Base-by-base conservation (phyloP, 1,284 basidiomycete species). In the Amylostereum areolatum region DNA sequence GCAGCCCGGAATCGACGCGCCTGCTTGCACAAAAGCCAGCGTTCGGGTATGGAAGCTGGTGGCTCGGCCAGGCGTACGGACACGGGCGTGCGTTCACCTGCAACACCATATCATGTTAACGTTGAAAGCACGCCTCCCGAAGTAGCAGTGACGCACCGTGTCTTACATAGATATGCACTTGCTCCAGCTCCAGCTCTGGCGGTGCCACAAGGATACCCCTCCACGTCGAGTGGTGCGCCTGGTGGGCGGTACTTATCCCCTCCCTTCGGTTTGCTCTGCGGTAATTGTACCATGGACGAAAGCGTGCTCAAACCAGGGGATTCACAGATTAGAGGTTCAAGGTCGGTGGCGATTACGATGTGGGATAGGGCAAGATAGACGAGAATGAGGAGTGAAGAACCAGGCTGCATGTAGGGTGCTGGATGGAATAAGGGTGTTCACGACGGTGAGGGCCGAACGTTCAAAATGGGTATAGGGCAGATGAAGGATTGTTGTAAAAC, bases 1-100 rank as follows among this genome's bases (percentile, higher is more conserved):
- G 75, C 68, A 25, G 77, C 74, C 18, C 69, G 67, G 58, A 87
- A 81, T 39, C 72, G 66, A 40, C 74, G 69, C 4, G 79, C 79
- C 0, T 72, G 73, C 46, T 74, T 77, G 62, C 87, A 89, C 67
- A 88, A 70, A 50, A 75, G 69, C 87, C 86, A 89, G 55, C 84
- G 70, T 56, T 79, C 74, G 1, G 85, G 83, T 48, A 89, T 80
- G 43, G 73, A 78, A 7, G 80, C 80, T 0, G 85, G 83, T 25
- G 81, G 70, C 3, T 71, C 72, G 4, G 73, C 63, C 66, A 89
- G 75, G 4, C 86, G 75, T 5, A 81, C 70, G 12, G 78, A 79
- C 9, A 89, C 85, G 1, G 86, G 86, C 1, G 85, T 80, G 31
- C 86, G 77, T 67, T 89, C 86, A 27, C 85, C 86, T 85, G 48